Evolutionary conservation across 176 grass and related monocot genomes (phyloP).

Genomic region (Cocos nucifera): DNA sequence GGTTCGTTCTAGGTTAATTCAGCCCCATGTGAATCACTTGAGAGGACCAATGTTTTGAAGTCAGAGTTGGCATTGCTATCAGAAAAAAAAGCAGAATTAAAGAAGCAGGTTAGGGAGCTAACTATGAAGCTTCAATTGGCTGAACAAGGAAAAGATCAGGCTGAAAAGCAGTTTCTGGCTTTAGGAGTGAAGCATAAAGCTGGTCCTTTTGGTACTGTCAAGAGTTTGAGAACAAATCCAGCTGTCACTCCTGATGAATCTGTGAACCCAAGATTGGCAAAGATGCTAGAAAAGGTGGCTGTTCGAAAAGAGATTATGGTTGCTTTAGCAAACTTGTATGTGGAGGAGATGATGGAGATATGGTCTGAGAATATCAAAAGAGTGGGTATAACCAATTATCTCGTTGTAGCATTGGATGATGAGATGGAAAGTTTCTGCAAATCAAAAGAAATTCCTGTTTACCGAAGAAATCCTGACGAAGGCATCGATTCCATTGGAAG

Average conservation of each 20-base stretch:
- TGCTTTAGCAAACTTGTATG: slow-evolving; percentile 90
- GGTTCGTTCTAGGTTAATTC: slow-evolving; percentile 33
- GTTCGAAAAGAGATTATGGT: slow-evolving; percentile 83
- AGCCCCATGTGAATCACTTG: slow-evolving; percentile 44
- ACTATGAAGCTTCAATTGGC: slow-evolving; percentile 56
- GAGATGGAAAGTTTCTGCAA: slow-evolving; percentile 61
- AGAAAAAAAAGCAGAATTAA: slow-evolving; percentile 66
- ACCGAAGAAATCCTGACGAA: slow-evolving; percentile 61
- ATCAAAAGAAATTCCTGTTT: slow-evolving; percentile 65
- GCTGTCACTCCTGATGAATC: slow-evolving; percentile 64
- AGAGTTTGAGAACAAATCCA: slow-evolving; percentile 86
- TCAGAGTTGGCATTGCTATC: slow-evolving; percentile 43
- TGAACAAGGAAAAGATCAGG: slow-evolving; percentile 44
- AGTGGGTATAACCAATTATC: slow-evolving; percentile 80
- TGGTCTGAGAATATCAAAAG: slow-evolving; percentile 89
- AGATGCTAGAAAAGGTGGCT: slow-evolving; percentile 63
- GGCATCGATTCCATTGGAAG: slow-evolving; percentile 65
- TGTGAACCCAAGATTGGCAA: slow-evolving; percentile 58
- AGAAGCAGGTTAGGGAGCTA: slow-evolving; percentile 55
- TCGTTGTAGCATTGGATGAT: slow-evolving; percentile 88
- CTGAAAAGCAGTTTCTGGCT: slow-evolving; percentile 13
- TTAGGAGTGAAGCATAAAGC: slow-evolving; percentile 27
- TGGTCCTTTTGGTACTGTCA: slow-evolving; percentile 85
- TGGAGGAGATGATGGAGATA: slow-evolving; percentile 65
- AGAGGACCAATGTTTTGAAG: slow-evolving; percentile 34